Percentiles rank a stretch among this genome's conserved stretches.
Conservation (phyloP, 176 grass and related monocot species). For the Calamus simplicifolius region DNA sequence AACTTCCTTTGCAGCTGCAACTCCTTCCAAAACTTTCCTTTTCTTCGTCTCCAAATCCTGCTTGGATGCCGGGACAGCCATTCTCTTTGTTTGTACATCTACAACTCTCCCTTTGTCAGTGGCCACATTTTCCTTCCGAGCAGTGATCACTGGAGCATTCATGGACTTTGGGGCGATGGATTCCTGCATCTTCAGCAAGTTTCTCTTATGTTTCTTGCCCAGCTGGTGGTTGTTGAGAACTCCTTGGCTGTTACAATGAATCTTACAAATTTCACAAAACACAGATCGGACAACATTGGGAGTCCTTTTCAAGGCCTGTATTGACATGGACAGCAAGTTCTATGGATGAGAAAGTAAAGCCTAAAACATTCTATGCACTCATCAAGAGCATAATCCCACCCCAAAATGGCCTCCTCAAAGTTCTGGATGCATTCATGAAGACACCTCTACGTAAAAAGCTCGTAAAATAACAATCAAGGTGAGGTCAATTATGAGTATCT, state of each 20-base stretch:
- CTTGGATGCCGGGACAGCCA: background rate
- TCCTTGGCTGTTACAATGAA: slow-evolving; percentile 21
- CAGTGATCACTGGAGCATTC: background rate
- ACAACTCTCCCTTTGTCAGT: slow-evolving; percentile 10
- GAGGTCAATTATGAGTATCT: background rate
- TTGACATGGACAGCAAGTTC: too few relatives aligned
- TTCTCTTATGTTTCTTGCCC: slow-evolving; percentile 31
- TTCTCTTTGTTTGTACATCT: slow-evolving; percentile 1
- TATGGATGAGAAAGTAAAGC: too few relatives aligned
- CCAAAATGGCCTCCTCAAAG: too few relatives aligned
- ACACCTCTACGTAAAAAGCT: background rate
- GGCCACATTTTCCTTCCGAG: background rate
- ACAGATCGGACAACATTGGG: background rate
- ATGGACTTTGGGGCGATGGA: slow-evolving; percentile 2
- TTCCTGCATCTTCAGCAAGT: slow-evolving; percentile 9
- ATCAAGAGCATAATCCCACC: too few relatives aligned
- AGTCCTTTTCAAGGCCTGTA: background rate
- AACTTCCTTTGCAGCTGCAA: slow-evolving; percentile 4
- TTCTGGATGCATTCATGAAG: background rate
- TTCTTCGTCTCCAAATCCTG: slow-evolving; percentile 30
- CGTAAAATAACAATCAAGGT: background rate
- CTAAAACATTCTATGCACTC: too few relatives aligned
- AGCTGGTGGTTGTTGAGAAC: slow-evolving; percentile 20
- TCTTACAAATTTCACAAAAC: slow-evolving; percentile 30
- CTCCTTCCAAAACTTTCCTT: slow-evolving; percentile 23